phyloP scores from a whole-genome alignment of 495 filamentous ascomycete species.

The Alectoria sarmentosa region DNA sequence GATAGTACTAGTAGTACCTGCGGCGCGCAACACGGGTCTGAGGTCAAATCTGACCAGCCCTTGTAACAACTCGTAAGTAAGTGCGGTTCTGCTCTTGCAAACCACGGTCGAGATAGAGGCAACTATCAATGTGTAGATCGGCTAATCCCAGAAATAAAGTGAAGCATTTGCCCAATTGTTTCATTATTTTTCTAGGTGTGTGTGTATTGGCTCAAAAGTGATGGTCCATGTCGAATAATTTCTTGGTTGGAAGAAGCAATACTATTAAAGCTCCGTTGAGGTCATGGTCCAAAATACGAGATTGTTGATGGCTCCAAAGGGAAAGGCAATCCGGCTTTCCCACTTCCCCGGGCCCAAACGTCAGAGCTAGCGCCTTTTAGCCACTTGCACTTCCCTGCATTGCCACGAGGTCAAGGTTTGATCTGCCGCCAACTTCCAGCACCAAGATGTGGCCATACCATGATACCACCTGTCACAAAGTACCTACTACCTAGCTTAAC shows the following conservation, averaged over 20 bases:
- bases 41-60: too few species aligned
- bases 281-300: not conserved
- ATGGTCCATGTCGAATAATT: not conserved
- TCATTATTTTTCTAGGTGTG: too few species aligned
- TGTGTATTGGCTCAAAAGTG: too few species aligned
- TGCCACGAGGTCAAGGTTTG: conserved; percentile 21
- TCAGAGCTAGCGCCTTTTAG: conserved; percentile 7
- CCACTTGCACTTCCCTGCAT: conserved; percentile 12
- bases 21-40: not conserved
- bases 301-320: not conserved
- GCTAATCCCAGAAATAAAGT: too few species aligned
- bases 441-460: not conserved
- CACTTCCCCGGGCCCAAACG: conserved; percentile 19
- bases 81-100: too few species aligned
- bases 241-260: not conserved
- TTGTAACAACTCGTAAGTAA: too few species aligned
- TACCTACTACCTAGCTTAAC: not conserved
- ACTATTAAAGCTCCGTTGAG: too few species aligned
- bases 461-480: not conserved
- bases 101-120: not conserved
- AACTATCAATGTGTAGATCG: not conserved
- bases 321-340: conserved; percentile 7
- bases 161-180: too few species aligned
- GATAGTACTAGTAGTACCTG: not conserved
- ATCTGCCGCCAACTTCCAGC: conserved; percentile 2